phyloP scores from a whole-genome alignment of 2,329 filamentous ascomycete genomes.

The Trichoderma oligosporum region DNA sequence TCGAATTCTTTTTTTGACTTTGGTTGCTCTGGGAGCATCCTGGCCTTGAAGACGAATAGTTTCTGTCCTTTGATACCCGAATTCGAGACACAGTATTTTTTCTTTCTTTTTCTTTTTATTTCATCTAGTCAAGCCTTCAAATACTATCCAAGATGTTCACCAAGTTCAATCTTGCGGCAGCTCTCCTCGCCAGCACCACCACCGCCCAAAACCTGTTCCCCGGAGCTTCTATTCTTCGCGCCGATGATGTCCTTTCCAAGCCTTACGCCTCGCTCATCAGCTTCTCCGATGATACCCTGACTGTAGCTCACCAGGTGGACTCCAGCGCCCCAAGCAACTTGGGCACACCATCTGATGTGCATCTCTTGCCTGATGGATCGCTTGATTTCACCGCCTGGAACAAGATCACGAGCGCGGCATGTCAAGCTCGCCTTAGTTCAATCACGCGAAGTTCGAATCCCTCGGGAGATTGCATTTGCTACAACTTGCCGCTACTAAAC shows the following conservation, averaged over 20 bases:
- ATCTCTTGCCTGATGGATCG: slow-evolving; percentile 41
- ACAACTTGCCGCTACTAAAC: slow-evolving; percentile 72
- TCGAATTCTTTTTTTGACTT: neutral
- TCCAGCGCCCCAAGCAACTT: slow-evolving; percentile 21
- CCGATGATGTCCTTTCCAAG: slow-evolving; percentile 31
- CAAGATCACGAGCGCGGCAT: slow-evolving; percentile 53
- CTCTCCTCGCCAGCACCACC: slow-evolving; percentile 6
- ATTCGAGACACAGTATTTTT: neutral
- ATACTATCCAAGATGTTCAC: slow-evolving; percentile 12
- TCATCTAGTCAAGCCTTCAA: neutral
- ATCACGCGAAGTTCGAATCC: slow-evolving; percentile 64
- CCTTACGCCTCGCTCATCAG: slow-evolving; percentile 28
- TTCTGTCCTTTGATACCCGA: neutral
- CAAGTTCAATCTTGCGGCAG: slow-evolving; percentile 7
- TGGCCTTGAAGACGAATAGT: neutral
- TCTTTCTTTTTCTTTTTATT: too few relatives aligned
- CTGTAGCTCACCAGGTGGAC: neutral
- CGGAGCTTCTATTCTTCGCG: slow-evolving; percentile 25
- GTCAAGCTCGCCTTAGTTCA: slow-evolving; percentile 50
- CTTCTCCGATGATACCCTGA: slow-evolving; percentile 14
- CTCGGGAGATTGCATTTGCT: slow-evolving; percentile 75
- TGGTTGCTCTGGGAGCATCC: neutral
- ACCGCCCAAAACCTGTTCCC: slow-evolving; percentile 22
- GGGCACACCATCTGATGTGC: slow-evolving; percentile 28
- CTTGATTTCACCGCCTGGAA: slow-evolving; percentile 57